Base-by-base conservation (phyloP, 495 filamentous ascomycete species). In the Xylaria sp. region DNA sequence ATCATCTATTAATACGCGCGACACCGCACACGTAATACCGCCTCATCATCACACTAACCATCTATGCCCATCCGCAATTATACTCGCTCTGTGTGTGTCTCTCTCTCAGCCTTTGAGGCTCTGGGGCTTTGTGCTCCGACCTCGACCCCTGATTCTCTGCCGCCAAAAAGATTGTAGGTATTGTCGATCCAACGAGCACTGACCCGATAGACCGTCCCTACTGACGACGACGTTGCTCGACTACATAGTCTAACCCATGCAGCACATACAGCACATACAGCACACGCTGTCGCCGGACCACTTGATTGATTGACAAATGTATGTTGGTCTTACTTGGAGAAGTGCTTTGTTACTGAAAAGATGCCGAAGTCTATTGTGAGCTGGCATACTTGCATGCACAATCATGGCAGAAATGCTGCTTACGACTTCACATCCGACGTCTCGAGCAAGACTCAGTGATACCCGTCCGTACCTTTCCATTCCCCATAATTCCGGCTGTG, bases 151-250 rank as follows among this genome's bases (percentile, higher is more conserved):
- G 61, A 63, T 48, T 40, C 43, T 48, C 31, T 44, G 7, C 37
- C 3, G 3, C 29, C 5, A 8, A 59, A 58, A 33, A 37, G 4
- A 7, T 9, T 21, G 9, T 37, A 43, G 33, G 19, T 41, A 24
- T 61, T 61, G 33, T 41, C 59, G 37, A 61, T 61, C 59, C 59
- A 61, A 61, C 59, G 5, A 24, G 58, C 33, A 37, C 17, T 61
- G 33, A 40, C 31, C 35, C 17, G 35, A 37, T n/a, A 61, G 35
- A 2, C 24, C 35, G 5, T 4, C 35, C 33, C 21, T 29, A 24
- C 58, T n/a, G 33, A 41, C 33, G 19, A 15, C 37, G 19, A 41
- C 26, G 17, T 40, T 61, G 15, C 6, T 24, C 53, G 12, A 1
- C 53, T 33, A 19, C 53, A 33, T 9, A 17, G 3, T 55, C 29